These are phyloP conservation scores for Euphorbia lathyris DNA, from an alignment of 345 rosid genomes.

Conservation along the genomic window DNA sequence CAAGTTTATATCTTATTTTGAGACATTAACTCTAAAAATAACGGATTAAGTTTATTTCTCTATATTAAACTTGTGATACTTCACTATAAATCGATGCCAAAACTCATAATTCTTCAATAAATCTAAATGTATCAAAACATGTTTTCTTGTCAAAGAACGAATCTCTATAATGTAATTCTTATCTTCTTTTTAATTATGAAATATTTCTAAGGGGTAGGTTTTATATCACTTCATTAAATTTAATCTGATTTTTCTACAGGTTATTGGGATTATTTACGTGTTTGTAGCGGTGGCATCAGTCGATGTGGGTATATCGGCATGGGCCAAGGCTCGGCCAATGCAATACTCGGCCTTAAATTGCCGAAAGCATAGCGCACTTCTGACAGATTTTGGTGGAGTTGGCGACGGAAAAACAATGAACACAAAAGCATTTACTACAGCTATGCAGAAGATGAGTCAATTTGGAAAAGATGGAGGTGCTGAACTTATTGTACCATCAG, in stretches of 20 bases:
- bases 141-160: too few species aligned
- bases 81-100: too few species aligned
- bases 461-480: constrained; percentile 60
- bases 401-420: constrained; percentile 75
- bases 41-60: too few species aligned
- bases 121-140: too few species aligned
- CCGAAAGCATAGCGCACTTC: constrained; percentile 55
- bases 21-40: too few species aligned
- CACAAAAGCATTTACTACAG: constrained; percentile 52
- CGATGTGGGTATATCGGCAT: neutral
- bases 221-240: too few species aligned
- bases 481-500: constrained; percentile 67
- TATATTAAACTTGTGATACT: too few species aligned
- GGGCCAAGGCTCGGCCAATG: neutral
- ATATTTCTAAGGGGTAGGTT: too few species aligned
- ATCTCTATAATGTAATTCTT: too few species aligned
- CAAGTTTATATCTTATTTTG: too few species aligned
- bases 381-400: constrained; percentile 71
- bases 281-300: neutral
- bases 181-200: too few species aligned
- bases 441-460: constrained; percentile 46
- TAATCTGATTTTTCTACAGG: neutral
- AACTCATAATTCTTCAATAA: too few species aligned
- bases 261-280: neutral
- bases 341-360: constrained; percentile 47